phyloP scores from a whole-genome alignment of 2,329 filamentous ascomycete species.

The Fusarium staphyleae region DNA sequence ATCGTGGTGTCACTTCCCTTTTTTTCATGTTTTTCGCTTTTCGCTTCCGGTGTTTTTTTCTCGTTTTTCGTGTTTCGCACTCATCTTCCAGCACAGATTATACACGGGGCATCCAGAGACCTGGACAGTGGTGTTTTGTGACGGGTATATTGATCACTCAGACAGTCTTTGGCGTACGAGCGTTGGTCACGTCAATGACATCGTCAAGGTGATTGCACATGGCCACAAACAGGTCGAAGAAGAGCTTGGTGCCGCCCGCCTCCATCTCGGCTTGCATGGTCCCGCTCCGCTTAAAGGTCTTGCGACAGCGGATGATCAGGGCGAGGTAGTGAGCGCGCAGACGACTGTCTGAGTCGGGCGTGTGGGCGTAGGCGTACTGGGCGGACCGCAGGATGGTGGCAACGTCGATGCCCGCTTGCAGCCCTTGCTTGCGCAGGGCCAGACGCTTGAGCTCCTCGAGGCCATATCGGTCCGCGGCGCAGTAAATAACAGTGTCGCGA shows the following conservation, averaged over 20 bases:
- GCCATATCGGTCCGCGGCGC: slow-evolving; percentile 87
- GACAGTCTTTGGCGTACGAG: slow-evolving; percentile 64
- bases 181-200: slow-evolving; percentile 84
- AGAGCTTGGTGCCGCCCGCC: slow-evolving; percentile 85
- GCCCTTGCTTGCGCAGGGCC: slow-evolving; percentile 90
- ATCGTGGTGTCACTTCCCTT: slow-evolving; percentile 29
- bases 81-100: slow-evolving; percentile 37
- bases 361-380: slow-evolving; percentile 95
- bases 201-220: slow-evolving; percentile 99
- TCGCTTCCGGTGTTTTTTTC: slow-evolving; percentile 35
- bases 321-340: slow-evolving; percentile 97
- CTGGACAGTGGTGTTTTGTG: slow-evolving; percentile 28
- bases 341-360: slow-evolving; percentile 88
- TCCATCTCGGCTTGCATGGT: slow-evolving; percentile 99
- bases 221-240: slow-evolving; percentile 97
- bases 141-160: slow-evolving; percentile 39
- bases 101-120: slow-evolving; percentile 34
- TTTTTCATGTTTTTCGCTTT: slow-evolving; percentile 36
- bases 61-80: slow-evolving; percentile 35
- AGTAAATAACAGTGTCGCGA: slow-evolving; percentile 94
- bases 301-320: slow-evolving; percentile 95
- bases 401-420: slow-evolving; percentile 91
- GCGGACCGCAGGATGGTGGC: slow-evolving; percentile 90
- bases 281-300: slow-evolving; percentile 97
- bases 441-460: slow-evolving; percentile 92